A percentile compares a stretch with the other conserved stretches of the same genome.
Evolutionary conservation across 129 eudicot genomes (phyloP).

Genomic region (Arctium lappa): DNA sequence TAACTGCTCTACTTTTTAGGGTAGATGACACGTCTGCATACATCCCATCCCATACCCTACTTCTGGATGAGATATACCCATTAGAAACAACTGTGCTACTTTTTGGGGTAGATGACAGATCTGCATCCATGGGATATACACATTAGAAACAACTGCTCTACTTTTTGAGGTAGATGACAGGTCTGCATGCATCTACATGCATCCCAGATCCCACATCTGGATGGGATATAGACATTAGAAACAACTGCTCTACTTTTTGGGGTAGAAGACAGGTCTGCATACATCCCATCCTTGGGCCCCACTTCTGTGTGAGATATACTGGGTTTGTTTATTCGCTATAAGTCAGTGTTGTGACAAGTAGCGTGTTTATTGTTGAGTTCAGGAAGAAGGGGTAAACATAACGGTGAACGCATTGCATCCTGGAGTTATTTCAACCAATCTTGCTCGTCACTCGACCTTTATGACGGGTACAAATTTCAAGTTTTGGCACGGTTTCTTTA

Average conservation of each 20-base stretch:
- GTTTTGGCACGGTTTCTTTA: neutral
- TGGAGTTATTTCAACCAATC: constrained; percentile 40
- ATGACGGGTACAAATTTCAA: constrained; percentile 11
- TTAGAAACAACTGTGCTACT: neutral
- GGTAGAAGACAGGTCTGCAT: neutral
- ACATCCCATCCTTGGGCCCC: neutral
- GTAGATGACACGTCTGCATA: neutral
- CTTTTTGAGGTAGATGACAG: neutral
- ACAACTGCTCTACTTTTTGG: neutral
- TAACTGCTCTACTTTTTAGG: neutral
- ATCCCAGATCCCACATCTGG: neutral
- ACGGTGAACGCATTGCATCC: constrained; percentile 38
- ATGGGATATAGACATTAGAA: neutral
- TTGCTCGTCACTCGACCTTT: constrained; percentile 27
- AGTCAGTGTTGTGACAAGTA: neutral
- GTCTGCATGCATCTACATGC: neutral
- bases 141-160: neutral
- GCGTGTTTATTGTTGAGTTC: neutral
- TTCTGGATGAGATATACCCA: no score
- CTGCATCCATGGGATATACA: neutral
- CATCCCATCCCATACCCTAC: neutral
- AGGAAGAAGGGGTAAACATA: constrained; percentile 36
- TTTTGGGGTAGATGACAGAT: neutral
- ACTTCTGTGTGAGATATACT: neutral
- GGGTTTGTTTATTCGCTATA: neutral